Evolutionary conservation across 805 yeast genomes (phyloP), one percentile per base, ranked within the genome.

Genomic region (Candida broadrunensis): DNA sequence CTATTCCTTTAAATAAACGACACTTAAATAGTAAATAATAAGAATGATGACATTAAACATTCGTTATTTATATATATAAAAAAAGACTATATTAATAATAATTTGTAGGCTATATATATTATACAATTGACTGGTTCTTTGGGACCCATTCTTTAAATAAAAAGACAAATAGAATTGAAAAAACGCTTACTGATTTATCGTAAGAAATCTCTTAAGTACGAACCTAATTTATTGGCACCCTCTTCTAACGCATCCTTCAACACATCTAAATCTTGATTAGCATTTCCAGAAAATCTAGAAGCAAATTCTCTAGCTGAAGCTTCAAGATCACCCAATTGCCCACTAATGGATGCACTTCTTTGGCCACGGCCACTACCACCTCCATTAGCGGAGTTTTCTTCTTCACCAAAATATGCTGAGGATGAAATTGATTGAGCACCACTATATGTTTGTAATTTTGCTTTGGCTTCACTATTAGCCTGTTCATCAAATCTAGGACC

Each of bases 351-450:
- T 15, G 42, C 47, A 30, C 63, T 60, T 39, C 48, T 48, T 25
- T 55, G 57, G 33, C 63, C 61, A 15, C 58, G 56, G 24, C 56
- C 54, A 19, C 42, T 40, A 16, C 45, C 36, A 38, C 18, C 14
- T 15, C 35, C 36, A n/a, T 33, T 35, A 19, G 34, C 38, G 14
- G 55, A 62, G 36, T 73, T 75, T 48, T 85, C 83, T 21, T 81
- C 87, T 58, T 88, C 91, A 33, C 97, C 97, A 53, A 90, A 93
- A 65, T 93, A 93, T 8, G 93, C 81, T 26, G 90, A 77, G 2
- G 97, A 89, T 1, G 98, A 91, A 50, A 93, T 93, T 5, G 96
- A 79, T 35, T 86, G 83, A 2, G 98, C 95, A 41, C 91, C 93
- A 44, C 78, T 79, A 65, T 87, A 93, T 3, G 83, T 69, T 60